A percentile compares a stretch with the other conserved stretches of the same genome.
Conservation (phyloP, 148 eudicot genomes). For the Silene uniflora region DNA sequence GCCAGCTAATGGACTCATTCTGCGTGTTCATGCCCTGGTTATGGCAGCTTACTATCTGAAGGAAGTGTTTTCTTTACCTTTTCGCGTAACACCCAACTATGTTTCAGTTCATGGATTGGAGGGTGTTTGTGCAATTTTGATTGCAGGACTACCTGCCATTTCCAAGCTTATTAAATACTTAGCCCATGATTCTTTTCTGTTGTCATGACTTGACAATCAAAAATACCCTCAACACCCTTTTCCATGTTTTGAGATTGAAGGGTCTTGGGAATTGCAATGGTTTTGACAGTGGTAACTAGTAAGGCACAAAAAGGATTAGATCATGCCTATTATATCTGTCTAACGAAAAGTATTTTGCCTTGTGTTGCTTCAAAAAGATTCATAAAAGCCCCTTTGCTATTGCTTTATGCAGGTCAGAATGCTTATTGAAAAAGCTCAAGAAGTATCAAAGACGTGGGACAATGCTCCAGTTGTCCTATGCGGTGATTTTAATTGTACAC, state of each 20-base stretch:
- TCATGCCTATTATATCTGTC: not conserved
- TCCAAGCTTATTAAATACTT: not conserved
- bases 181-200: not conserved
- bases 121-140: not conserved
- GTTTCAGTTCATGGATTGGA: not conserved
- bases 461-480: constrained; percentile 87
- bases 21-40: not conserved
- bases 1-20: not conserved
- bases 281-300: not conserved
- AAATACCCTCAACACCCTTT: not conserved
- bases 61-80: not conserved
- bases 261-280: not conserved
- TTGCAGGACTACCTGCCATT: not conserved
- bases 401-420: constrained; percentile 55
- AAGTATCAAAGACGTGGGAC: constrained; percentile 84
- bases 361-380: not conserved
- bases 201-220: not conserved
- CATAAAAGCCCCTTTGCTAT: constrained; percentile 3
- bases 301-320: not conserved
- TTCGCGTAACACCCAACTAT: not conserved
- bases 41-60: not conserved
- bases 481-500: constrained; percentile 93
- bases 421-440: constrained; percentile 72
- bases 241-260: not conserved
- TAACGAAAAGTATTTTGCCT: not conserved